Conservation (phyloP, 2,329 filamentous ascomycete genomes). For the Ophiobolus disseminans region DNA sequence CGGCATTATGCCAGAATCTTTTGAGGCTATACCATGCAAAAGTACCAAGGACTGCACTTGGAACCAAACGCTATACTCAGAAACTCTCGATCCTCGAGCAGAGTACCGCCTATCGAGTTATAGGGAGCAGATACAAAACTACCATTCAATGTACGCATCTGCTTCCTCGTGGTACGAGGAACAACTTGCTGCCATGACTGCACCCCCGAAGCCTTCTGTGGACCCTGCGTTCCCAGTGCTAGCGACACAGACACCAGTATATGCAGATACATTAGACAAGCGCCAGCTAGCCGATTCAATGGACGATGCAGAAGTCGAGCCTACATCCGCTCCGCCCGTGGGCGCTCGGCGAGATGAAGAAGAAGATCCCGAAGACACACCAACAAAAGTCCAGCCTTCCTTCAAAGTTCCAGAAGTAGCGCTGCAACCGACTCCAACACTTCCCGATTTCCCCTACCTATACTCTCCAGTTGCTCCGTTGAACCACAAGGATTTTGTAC, state of each 20-base stretch:
- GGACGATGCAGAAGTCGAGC: constrained; percentile 28
- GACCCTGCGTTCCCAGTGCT: constrained; percentile 16
- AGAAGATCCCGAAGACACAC: constrained; percentile 28
- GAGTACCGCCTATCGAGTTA: constrained; percentile 37
- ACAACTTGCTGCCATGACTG: constrained; percentile 35
- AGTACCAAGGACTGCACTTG: constrained; percentile 51
- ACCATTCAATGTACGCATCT: constrained; percentile 42
- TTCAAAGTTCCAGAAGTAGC: constrained; percentile 17
- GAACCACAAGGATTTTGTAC: constrained; percentile 46
- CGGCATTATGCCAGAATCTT: constrained; percentile 68
- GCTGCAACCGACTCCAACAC: constrained; percentile 21
- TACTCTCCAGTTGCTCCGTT: constrained; percentile 41
- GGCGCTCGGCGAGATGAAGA: constrained; percentile 13
- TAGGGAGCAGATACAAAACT: constrained; percentile 43
- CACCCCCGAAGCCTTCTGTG: constrained; percentile 18
- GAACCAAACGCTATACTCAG: constrained; percentile 55
- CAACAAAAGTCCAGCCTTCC: constrained; percentile 29
- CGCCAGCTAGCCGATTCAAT: constrained; percentile 36
- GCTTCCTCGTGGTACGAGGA: constrained; percentile 41
- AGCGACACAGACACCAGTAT: constrained; percentile 24
- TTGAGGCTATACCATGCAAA: constrained; percentile 58
- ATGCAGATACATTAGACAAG: constrained; percentile 31
- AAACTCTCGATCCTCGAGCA: constrained; percentile 47
- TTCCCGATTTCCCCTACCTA: constrained; percentile 39
- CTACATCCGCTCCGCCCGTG: constrained; percentile 13